Percentiles rank a stretch among this genome's conserved stretches.
phyloP scores from a whole-genome alignment of 2,329 filamentous ascomycete genomes.

The Cercospora sojina region DNA sequence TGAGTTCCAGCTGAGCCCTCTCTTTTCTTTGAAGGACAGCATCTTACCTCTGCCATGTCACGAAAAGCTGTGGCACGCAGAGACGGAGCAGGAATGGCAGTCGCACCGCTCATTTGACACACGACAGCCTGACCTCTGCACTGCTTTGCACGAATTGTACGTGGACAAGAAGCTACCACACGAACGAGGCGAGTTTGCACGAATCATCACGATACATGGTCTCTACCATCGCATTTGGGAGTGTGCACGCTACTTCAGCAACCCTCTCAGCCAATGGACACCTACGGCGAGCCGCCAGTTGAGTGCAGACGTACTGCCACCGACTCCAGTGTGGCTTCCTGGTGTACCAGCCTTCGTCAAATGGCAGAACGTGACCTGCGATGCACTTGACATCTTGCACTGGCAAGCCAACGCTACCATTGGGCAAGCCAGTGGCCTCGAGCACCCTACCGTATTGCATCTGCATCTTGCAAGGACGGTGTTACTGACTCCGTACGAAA shows the following conservation, averaged over 20 bases:
- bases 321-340: conserved; percentile 46
- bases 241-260: conserved; percentile 47
- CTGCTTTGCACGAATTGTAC: conserved; percentile 49
- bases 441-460: conserved; percentile 57
- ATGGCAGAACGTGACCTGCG: conserved; percentile 50
- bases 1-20: conserved; percentile 23
- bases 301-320: conserved; percentile 18
- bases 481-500: conserved; percentile 50
- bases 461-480: conserved; percentile 56
- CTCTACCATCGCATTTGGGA: conserved; percentile 53
- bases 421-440: conserved; percentile 50
- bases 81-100: conserved; percentile 28
- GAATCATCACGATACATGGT: conserved; percentile 52
- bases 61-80: conserved; percentile 32
- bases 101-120: conserved; percentile 15
- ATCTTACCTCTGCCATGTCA: conserved; percentile 30
- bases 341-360: conserved; percentile 49
- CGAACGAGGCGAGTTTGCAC: conserved; percentile 51
- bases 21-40: conserved; percentile 22
- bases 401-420: conserved; percentile 58
- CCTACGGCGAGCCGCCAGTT: conserved; percentile 29
- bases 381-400: conserved; percentile 57
- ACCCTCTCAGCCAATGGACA: conserved; percentile 45
- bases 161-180: conserved; percentile 50
- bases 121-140: conserved; percentile 39